phyloP scores from a whole-genome alignment of 177 flowering plant species.

The Vitis hybrid region DNA sequence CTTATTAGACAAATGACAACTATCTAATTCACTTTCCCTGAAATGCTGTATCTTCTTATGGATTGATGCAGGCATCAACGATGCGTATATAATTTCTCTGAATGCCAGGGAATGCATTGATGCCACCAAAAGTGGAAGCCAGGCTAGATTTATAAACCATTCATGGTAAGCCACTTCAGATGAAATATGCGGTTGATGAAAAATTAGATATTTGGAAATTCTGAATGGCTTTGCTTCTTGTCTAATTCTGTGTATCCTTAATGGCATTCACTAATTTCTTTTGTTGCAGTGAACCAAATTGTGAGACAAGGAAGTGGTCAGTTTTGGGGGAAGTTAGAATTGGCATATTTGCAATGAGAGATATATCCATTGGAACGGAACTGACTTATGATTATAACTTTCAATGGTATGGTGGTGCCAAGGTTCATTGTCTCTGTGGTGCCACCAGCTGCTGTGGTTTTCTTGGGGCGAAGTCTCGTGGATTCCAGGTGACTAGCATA shows the following conservation, averaged over 20 bases:
- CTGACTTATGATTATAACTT: constrained; percentile 87
- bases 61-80: constrained; percentile 64
- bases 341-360: constrained; percentile 91
- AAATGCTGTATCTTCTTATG: constrained; percentile 6
- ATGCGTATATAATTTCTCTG: constrained; percentile 88
- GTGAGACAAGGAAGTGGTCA: constrained; percentile 97
- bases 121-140: constrained; percentile 93
- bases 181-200: constrained; percentile 1
- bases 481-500: constrained; percentile 62
- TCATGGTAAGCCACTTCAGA: constrained; percentile 70
- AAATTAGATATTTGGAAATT: not conserved
- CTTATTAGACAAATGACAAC: not conserved
- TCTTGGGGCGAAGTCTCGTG: constrained; percentile 99
- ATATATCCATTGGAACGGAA: constrained; percentile 72
- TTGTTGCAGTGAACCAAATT: constrained; percentile 82
- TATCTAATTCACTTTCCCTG: constrained; percentile 6
- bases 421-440: constrained; percentile 96
- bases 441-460: constrained; percentile 82
- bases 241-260: too few species aligned
- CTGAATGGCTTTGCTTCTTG: not conserved
- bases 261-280: constrained; percentile 13
- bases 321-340: constrained; percentile 91
- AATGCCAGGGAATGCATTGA: constrained; percentile 75
- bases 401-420: constrained; percentile 98
- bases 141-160: constrained; percentile 93